Base-by-base conservation (phyloP, 352 stramenopile genomes). In the Saprolegnia parasitica region DNA sequence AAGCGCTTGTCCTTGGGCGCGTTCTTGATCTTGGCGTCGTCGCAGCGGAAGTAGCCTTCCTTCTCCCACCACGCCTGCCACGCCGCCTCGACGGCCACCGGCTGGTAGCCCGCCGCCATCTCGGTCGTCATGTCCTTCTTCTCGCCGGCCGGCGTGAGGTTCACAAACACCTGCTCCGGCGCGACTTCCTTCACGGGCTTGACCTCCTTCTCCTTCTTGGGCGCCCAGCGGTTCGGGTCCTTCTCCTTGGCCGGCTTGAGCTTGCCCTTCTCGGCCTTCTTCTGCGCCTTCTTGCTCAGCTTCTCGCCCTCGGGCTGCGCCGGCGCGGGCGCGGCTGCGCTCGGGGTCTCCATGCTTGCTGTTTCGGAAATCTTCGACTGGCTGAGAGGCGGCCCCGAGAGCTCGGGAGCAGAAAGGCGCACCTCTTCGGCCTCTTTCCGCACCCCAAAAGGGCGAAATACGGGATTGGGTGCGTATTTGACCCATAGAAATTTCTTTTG, bases 11-110 rank as follows among this genome's bases (percentile, higher is more conserved):
- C 56, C 8, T 67, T 46, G 11, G 46, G 21, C 37, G n/a, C 37
- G 63, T 62, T 39, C 35, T 52, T 50, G 63, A 71, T 52, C 24
- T 61, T 61, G 45, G 46, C 63, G 32, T 96, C 84, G 72, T 97
- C 87, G 76, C 95, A 97, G 58, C 83, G 90, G 81, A 98, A 99
- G 84, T 96, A 99, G 52, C 95, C 96, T 37, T 75, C 81, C 21
- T 83, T 81, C 76, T 99, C 96, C 98, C 97, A 99, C 96, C 96
- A 99, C 73, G 97, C 95, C 78, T 99, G 96, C 98, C 98, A 99
- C 37, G 95, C 92, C 20, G 94, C 85, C 80, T 99, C 98, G 10
- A 99, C 98, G 18, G 96, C 97, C 18, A 88, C 73, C 9, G 98
- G 98, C 76, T 98, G 89, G 79, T 99, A 99, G 6, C 90, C 90